These are phyloP conservation scores for Heracleum sosnowskyi DNA, from an alignment of 129 eudicot genomes.

Conservation along the genomic window DNA sequence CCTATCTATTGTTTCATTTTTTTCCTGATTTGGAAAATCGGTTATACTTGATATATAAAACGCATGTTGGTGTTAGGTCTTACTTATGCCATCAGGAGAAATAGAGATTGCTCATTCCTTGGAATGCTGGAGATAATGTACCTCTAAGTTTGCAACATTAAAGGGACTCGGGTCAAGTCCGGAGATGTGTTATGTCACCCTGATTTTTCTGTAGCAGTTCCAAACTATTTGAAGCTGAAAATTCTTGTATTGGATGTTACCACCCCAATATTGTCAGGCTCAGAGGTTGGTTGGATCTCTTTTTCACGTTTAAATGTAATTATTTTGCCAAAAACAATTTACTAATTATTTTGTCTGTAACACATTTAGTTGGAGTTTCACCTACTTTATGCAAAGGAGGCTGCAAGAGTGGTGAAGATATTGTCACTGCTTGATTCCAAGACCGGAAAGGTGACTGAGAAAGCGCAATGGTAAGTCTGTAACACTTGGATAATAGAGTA, in stretches of 20 bases:
- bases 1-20: too few species aligned
- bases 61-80: constrained; percentile 40
- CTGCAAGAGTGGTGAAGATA: too few species aligned
- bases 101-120: constrained; percentile 56
- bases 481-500: constrained; percentile 31
- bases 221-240: constrained; percentile 73
- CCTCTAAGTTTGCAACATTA: constrained; percentile 69
- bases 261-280: constrained; percentile 72
- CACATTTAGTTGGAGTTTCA: too few species aligned
- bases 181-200: constrained; percentile 97
- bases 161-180: constrained; percentile 42
- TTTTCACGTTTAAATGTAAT: background rate
- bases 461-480: background rate
- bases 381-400: too few species aligned
- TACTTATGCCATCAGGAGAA: constrained; percentile 79
- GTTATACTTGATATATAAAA: background rate
- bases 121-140: constrained; percentile 88
- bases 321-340: too few species aligned
- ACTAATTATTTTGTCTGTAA: too few species aligned
- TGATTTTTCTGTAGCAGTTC: constrained; percentile 63
- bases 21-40: background rate
- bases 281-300: constrained; percentile 48
- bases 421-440: too few species aligned
- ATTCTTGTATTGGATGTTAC: constrained; percentile 61
- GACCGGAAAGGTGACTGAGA: too few species aligned